Conservation (phyloP, 208 protist genomes). For the Angomonas deanei region DNA sequence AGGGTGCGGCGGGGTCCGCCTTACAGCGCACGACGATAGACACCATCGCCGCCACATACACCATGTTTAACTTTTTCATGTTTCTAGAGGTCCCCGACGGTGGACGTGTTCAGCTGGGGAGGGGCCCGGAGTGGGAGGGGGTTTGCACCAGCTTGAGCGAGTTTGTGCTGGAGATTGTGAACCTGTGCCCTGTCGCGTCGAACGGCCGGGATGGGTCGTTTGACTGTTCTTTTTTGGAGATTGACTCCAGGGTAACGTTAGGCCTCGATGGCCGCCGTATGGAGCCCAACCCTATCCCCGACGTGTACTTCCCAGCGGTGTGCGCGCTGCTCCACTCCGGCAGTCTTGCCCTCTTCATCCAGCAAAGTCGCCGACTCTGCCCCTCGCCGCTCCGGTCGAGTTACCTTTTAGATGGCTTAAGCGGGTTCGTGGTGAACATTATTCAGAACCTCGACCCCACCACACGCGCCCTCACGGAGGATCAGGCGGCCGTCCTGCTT, state of each 20-base stretch:
- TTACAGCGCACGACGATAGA: background rate
- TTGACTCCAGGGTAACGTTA: too few species aligned
- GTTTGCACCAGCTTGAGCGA: background rate
- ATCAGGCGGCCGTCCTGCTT: slow-evolving; percentile 2
- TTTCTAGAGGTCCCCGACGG: background rate
- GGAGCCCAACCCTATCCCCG: too few species aligned
- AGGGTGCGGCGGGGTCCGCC: background rate
- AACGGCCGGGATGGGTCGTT: too few species aligned
- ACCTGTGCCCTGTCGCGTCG: background rate
- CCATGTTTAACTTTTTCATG: slow-evolving; percentile 3
- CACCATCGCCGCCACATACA: background rate
- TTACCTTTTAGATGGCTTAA: background rate
- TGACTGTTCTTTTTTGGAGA: too few species aligned
- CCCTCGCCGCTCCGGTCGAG: background rate
- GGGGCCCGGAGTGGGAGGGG: background rate
- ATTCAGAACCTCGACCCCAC: background rate
- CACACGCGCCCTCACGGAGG: background rate
- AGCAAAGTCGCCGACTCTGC: background rate
- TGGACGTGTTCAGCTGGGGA: background rate
- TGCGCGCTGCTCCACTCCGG: background rate
- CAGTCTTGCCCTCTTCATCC: background rate
- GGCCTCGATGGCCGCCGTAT: too few species aligned
- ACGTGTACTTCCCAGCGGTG: background rate
- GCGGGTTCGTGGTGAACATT: background rate
- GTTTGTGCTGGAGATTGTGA: background rate